Evolutionary conservation across 176 grass and related monocot species (phyloP), one percentile per base, ranked within the genome.

Genomic region (Bromus sterilis): DNA sequence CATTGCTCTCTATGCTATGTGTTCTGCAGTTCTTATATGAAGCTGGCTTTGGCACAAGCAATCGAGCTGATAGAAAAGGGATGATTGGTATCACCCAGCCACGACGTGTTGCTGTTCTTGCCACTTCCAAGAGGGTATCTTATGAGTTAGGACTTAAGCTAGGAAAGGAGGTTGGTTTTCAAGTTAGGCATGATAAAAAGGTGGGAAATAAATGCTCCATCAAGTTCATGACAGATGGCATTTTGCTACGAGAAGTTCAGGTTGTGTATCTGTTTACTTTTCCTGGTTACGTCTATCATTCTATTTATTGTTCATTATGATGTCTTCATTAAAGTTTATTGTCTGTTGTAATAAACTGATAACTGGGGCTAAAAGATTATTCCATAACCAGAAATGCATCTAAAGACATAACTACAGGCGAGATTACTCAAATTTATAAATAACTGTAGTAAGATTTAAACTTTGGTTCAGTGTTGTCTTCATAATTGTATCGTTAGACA

Each of bases 201-300:
- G 90, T 99, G 28, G 96, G 96, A 67, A 91, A 80, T 60, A 91
- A 78, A 56, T 99, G 90, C 55, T 93, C 82, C 34, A 99, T 99
- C 80, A 99, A 99, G 85, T 99, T 99, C 77, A 99, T 99, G 96
- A 99, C 93, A 29, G 93, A 99, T 86, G 96, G 96, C 48, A 99
- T 99, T 91, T 89, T 99, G 79, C 89, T 99, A 67, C 91, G 96
- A 83, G 93, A 99, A 75, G 55, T 99, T 53, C 93, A 99, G 96
- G 96, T 95, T 37, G 35, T 57, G 37, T 42, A 66, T 81, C 35
- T 68, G 30, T 91, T 76, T 78, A 78, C 46, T 85, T 85, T 61
- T 75, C 12, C 83, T 77, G 11, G 62, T 46, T 88, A 40, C 53
- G 86, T 55, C 49, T 77, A 21, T 41, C 25, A 55, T 15, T 81